Evolutionary conservation across 495 filamentous ascomycete species (phyloP).

Genomic region (Aspergillus heteromorphus): DNA sequence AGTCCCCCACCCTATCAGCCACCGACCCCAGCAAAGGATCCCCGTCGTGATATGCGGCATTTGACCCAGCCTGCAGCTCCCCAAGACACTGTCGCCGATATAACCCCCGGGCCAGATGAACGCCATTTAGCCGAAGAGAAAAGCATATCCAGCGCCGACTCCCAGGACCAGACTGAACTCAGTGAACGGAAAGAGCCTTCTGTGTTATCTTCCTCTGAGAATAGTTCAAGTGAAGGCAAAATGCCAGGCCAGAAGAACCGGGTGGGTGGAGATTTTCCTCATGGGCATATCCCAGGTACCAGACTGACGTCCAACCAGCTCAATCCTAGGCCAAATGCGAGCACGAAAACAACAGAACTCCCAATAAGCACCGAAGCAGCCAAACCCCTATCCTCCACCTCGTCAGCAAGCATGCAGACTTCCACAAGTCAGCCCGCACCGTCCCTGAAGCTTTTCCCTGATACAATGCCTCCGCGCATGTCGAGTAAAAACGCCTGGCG

Average conservation of each 20-base stretch:
- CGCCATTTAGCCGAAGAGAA: not conserved
- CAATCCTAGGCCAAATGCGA: not conserved
- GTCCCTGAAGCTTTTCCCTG: slow-evolving; percentile 35
- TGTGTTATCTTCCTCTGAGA: not conserved
- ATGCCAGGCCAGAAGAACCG: not conserved
- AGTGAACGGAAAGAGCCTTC: not conserved
- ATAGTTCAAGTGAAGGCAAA: not conserved
- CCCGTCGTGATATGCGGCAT: not conserved
- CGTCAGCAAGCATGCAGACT: slow-evolving; percentile 9
- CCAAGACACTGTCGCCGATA: not conserved
- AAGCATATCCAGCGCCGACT: not conserved
- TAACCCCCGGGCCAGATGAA: not conserved
- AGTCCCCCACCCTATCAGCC: slow-evolving; percentile 29
- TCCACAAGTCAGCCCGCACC: slow-evolving; percentile 13
- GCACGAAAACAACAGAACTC: not conserved
- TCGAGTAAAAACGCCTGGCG: slow-evolving; percentile 28
- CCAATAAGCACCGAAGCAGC: not conserved
- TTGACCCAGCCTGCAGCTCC: not conserved
- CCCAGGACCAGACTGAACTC: not conserved
- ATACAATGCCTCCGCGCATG: slow-evolving; percentile 29
- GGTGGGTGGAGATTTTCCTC: not conserved
- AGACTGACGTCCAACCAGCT: too few relatives aligned
- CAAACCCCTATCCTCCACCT: not conserved
- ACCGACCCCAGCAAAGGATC: slow-evolving; percentile 3
- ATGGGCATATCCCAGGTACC: too few relatives aligned